A percentile compares a stretch with the other conserved stretches of the same genome.
Evolutionary conservation across 2,329 filamentous ascomycete species (phyloP).

Genomic region (Diaporthe sp.): DNA sequence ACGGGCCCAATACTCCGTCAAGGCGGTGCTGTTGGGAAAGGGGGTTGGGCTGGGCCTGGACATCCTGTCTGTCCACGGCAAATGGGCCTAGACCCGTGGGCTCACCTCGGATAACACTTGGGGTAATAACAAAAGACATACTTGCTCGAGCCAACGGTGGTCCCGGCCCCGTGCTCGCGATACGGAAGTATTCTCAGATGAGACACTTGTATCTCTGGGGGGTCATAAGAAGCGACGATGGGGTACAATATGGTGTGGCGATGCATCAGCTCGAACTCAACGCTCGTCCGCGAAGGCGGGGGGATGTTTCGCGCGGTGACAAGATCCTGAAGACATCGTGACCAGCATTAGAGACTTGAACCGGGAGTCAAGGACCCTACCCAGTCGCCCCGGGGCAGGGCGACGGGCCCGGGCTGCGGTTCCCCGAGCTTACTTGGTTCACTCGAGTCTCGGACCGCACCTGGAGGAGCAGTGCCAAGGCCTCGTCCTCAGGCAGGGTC

Average conservation of each 20-base stretch:
- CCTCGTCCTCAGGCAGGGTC: conserved; percentile 21
- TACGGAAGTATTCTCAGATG: background rate
- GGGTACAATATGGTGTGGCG: conserved; percentile 32
- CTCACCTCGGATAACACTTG: background rate
- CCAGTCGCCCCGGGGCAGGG: too few species aligned
- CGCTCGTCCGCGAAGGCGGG: conserved; percentile 15
- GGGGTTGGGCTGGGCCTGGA: background rate
- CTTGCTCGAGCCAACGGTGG: background rate
- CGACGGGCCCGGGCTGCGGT: background rate
- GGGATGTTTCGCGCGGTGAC: conserved; percentile 15
- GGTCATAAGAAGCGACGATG: background rate
- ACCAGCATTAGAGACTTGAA: background rate
- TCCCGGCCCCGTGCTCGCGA: background rate
- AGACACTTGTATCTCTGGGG: background rate
- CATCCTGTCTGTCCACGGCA: background rate
- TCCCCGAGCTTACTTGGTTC: background rate
- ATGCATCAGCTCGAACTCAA: conserved; percentile 35
- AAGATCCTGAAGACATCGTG: background rate
- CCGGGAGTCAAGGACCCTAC: background rate
- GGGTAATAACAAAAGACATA: background rate
- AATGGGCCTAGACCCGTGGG: background rate
- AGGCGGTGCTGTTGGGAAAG: background rate
- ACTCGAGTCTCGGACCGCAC: background rate
- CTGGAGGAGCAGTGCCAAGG: conserved; percentile 12
- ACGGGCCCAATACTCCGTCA: too few species aligned